A percentile compares a stretch with the other conserved stretches of the same genome.
Conservation (phyloP, 495 filamentous ascomycete species). For the Thermochaetoides thermophila region DNA sequence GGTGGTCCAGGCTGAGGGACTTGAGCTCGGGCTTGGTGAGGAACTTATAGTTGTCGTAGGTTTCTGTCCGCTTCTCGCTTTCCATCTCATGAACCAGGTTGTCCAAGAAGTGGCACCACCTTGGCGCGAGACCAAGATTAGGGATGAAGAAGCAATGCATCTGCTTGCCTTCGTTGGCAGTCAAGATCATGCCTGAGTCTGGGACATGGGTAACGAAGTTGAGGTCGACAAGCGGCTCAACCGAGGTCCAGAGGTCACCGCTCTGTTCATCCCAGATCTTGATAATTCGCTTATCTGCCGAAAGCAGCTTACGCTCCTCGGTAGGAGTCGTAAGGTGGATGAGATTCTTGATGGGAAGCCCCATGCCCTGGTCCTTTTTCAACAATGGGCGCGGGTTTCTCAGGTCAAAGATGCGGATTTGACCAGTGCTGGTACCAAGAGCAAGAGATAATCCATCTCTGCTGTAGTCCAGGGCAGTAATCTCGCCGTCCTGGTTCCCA, state of each 20-base stretch:
- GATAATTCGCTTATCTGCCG: constrained; percentile 86
- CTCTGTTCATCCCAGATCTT: constrained; percentile 83
- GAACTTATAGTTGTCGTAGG: constrained; percentile 99
- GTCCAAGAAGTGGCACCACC: constrained; percentile 93
- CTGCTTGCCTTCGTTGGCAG: constrained; percentile 63
- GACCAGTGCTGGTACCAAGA: constrained; percentile 73
- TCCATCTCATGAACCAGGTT: constrained; percentile 98
- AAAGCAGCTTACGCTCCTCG: constrained; percentile 76
- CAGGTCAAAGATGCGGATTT: constrained; percentile 88
- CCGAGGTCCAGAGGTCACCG: constrained; percentile 81
- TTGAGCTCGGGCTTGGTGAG: constrained; percentile 71
- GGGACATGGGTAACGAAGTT: constrained; percentile 81
- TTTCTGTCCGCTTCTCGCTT: constrained; percentile 51
- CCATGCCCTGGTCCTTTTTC: constrained; percentile 91
- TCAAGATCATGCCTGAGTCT: constrained; percentile 81
- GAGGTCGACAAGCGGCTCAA: constrained; percentile 87
- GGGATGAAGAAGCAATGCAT: constrained; percentile 94
- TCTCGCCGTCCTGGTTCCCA: constrained; percentile 46
- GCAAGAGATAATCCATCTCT: constrained; percentile 73
- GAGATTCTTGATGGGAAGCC: constrained; percentile 80
- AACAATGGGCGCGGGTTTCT: constrained; percentile 73
- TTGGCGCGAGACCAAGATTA: constrained; percentile 69
- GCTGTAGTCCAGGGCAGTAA: constrained; percentile 80
- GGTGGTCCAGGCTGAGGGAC: constrained; percentile 65
- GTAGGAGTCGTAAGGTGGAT: constrained; percentile 70